Percentiles rank a stretch among this genome's conserved stretches.
Conservation (phyloP, 192 early-diverging fungal species). For the Lobosporangium transversale region DNA sequence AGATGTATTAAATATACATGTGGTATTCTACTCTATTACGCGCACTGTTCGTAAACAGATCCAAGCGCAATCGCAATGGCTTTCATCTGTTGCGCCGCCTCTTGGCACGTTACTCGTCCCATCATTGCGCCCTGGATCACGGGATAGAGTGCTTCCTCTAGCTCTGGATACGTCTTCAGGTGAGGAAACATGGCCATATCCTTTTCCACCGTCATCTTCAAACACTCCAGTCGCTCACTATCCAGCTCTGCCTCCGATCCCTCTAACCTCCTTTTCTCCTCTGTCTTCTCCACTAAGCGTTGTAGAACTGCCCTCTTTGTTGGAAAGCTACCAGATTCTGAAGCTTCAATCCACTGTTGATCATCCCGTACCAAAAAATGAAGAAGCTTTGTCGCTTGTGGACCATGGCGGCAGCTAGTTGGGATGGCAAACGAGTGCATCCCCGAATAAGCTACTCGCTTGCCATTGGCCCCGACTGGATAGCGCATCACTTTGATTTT, state of each 20-base stretch:
- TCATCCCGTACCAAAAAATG: constrained; percentile 40
- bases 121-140: constrained; percentile 47
- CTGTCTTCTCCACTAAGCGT: constrained; percentile 18
- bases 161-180: constrained; percentile 27
- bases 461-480: constrained; percentile 17
- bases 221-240: constrained; percentile 26
- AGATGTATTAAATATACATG: too few relatives aligned
- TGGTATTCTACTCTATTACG: too few relatives aligned
- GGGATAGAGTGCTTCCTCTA: constrained; percentile 38
- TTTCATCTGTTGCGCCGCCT: constrained; percentile 19
- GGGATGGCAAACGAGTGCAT: constrained; percentile 49
- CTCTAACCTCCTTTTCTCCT: background rate
- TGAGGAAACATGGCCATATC: constrained; percentile 51
- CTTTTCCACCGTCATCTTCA: constrained; percentile 14
- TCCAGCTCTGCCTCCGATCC: constrained; percentile 8
- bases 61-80: constrained; percentile 2
- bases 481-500: constrained; percentile 32
- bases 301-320: constrained; percentile 37
- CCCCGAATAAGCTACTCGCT: constrained; percentile 33
- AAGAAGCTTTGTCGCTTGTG: constrained; percentile 3
- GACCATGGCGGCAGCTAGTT: constrained; percentile 13
- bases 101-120: constrained; percentile 12
- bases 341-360: constrained; percentile 40
- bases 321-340: constrained; percentile 37
- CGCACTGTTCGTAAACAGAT: too few relatives aligned